Conservation (phyloP, 1,139 yeast species). For the Suzukiozyma palmioleophila region DNA sequence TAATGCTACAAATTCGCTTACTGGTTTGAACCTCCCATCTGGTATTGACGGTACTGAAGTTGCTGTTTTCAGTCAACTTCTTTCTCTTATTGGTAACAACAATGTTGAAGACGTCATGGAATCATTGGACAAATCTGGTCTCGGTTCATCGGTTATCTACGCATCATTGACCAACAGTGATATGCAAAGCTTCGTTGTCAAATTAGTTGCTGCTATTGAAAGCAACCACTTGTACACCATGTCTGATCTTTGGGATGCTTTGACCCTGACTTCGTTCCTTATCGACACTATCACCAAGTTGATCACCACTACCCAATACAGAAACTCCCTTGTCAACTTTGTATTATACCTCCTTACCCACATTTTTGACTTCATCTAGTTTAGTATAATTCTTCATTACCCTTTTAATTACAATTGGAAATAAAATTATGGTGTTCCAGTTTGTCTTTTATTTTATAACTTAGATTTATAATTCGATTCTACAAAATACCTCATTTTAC, state of each 20-base stretch:
- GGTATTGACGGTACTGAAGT: slow-evolving; percentile 3
- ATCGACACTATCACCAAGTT: not conserved
- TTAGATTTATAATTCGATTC: slow-evolving; percentile 9
- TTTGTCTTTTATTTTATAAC: not conserved
- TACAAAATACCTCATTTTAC: slow-evolving; percentile 15
- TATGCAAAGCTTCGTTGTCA: slow-evolving; percentile 18
- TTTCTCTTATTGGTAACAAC: slow-evolving; percentile 12
- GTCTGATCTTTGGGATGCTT: slow-evolving; percentile 10
- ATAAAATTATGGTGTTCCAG: not conserved
- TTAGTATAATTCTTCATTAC: not conserved
- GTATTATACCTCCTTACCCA: not conserved
- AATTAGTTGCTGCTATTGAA: slow-evolving; percentile 16
- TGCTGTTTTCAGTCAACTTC: slow-evolving; percentile 2
- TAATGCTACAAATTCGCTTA: slow-evolving; percentile 3
- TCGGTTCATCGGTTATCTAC: slow-evolving; percentile 22
- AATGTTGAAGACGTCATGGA: slow-evolving; percentile 4
- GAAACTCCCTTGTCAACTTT: slow-evolving; percentile 1
- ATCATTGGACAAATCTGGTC: slow-evolving; percentile 27
- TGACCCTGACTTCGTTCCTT: slow-evolving; percentile 3
- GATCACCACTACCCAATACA: slow-evolving; percentile 2
- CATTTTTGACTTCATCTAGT: not conserved
- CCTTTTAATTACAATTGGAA: not conserved
- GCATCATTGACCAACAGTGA: slow-evolving; percentile 17
- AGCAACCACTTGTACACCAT: slow-evolving; percentile 17
- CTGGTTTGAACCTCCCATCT: slow-evolving; percentile 2